phyloP scores from a whole-genome alignment of 352 stramenopile species.

The Phytophthora niederhauseri region DNA sequence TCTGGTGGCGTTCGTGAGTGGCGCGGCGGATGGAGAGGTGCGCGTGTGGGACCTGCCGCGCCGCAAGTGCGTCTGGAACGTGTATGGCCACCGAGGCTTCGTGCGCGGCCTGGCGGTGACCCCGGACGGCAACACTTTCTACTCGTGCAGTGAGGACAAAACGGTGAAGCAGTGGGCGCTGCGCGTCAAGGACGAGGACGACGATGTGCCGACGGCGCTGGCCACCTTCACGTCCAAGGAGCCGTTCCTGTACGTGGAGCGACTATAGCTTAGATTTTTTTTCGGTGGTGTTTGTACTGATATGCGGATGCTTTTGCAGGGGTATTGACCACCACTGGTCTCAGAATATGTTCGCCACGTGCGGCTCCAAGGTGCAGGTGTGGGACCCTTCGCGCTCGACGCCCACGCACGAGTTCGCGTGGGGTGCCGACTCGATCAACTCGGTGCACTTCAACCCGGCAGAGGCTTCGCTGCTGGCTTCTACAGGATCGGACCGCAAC shows the following conservation, averaged over 20 bases:
- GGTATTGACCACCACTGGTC: slow-evolving; percentile 98
- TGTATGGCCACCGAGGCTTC: slow-evolving; percentile 93
- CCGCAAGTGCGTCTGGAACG: slow-evolving; percentile 93
- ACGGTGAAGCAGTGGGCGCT: slow-evolving; percentile 94
- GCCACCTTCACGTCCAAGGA: slow-evolving; percentile 87
- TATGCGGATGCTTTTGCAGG: slow-evolving; percentile 67
- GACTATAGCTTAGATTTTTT: neutral
- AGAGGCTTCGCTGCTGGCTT: slow-evolving; percentile 95
- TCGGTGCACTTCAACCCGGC: slow-evolving; percentile 96
- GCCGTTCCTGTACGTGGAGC: slow-evolving; percentile 68
- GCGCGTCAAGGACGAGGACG: slow-evolving; percentile 70
- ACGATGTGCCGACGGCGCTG: slow-evolving; percentile 72
- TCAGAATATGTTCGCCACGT: slow-evolving; percentile 93
- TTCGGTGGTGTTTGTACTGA: neutral
- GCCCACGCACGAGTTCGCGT: slow-evolving; percentile 94
- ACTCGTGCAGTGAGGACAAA: slow-evolving; percentile 96
- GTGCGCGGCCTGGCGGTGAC: slow-evolving; percentile 93
- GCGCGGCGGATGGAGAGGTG: slow-evolving; percentile 94
- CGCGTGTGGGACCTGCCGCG: slow-evolving; percentile 97
- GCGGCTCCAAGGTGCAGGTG: slow-evolving; percentile 94
- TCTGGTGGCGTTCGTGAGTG: slow-evolving; percentile 89
- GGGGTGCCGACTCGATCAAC: slow-evolving; percentile 96
- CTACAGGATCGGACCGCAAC: slow-evolving; percentile 93
- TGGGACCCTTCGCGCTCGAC: slow-evolving; percentile 95
- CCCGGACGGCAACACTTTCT: slow-evolving; percentile 87